Conservation (phyloP, 306 rosid species). For the Vigna unguiculata region DNA sequence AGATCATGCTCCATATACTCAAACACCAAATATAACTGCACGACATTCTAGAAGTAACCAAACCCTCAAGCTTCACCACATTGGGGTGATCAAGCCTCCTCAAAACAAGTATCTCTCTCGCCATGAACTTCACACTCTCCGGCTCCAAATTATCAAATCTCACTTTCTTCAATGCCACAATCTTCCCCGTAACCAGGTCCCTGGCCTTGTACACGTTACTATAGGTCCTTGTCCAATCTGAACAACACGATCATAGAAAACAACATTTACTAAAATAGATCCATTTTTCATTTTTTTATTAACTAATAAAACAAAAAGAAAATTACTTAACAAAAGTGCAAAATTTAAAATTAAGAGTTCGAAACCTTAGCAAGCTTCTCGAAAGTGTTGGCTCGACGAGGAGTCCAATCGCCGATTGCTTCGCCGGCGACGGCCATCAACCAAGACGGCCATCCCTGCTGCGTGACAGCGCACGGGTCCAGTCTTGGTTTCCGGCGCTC, state of each 20-base stretch:
- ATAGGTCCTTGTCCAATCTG: constrained; percentile 98
- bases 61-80: constrained; percentile 92
- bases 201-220: constrained; percentile 98
- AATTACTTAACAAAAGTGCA: not conserved
- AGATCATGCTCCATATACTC: constrained; percentile 99
- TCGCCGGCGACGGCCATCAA: constrained; percentile 90
- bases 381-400: constrained; percentile 93
- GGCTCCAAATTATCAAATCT: constrained; percentile 96
- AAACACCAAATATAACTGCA: constrained; percentile 92
- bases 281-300: not conserved
- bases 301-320: not conserved
- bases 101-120: constrained; percentile 91
- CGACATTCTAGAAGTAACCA: constrained; percentile 98
- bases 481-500: constrained; percentile 66
- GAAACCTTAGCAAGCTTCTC: constrained; percentile 92
- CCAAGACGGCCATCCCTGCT: constrained; percentile 98
- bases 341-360: not conserved
- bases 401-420: constrained; percentile 90
- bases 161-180: constrained; percentile 97
- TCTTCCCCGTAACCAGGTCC: constrained; percentile 79
- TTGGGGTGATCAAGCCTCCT: constrained; percentile 96
- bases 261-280: constrained; percentile 6
- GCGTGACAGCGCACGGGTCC: constrained; percentile 52
- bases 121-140: constrained; percentile 99
- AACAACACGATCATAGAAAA: constrained; percentile 18